Percentiles rank a stretch among this genome's conserved stretches.
Conservation (phyloP, 768 basidiomycete genomes). For the Boletus rex-veris region DNA sequence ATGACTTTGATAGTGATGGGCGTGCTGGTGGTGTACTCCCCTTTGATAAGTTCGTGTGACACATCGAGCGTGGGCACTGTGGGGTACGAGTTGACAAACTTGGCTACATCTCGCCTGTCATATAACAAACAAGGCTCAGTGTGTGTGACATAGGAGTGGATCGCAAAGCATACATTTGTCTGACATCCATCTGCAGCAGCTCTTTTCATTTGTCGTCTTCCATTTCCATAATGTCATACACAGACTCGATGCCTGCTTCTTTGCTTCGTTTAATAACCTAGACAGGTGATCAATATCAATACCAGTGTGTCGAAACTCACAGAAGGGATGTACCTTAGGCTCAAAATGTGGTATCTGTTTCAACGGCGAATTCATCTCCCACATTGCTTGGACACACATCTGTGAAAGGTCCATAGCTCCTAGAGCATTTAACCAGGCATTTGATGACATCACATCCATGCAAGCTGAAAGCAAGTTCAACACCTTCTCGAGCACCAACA, state of each 20-base stretch:
- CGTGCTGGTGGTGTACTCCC: too few species aligned
- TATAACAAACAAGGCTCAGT: background rate
- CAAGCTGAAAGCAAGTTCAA: conserved; percentile 93
- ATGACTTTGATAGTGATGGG: too few species aligned
- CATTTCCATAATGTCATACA: conserved; percentile 98
- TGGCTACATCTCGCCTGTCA: conserved; percentile 86
- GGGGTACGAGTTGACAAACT: conserved; percentile 87
- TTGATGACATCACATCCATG: conserved; percentile 96
- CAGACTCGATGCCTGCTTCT: conserved; percentile 74
- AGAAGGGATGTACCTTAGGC: conserved; percentile 49
- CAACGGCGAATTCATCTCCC: too few species aligned
- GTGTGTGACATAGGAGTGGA: background rate
- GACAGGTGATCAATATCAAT: conserved; percentile 2
- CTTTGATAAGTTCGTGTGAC: too few species aligned
- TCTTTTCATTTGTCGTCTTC: conserved; percentile 86
- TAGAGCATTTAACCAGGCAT: conserved; percentile 87
- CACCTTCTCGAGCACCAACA: conserved; percentile 78
- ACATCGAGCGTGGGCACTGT: too few species aligned
- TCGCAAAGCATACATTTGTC: conserved; percentile 68
- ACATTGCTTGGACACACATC: too few species aligned
- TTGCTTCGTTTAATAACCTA: conserved; percentile 81
- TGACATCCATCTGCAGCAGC: conserved; percentile 71
- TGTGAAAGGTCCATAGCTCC: too few species aligned
- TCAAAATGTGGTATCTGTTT: too few species aligned
- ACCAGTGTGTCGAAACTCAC: background rate